phyloP scores from a whole-genome alignment of 306 rosid genomes.

The Cicer chorassanicum region DNA sequence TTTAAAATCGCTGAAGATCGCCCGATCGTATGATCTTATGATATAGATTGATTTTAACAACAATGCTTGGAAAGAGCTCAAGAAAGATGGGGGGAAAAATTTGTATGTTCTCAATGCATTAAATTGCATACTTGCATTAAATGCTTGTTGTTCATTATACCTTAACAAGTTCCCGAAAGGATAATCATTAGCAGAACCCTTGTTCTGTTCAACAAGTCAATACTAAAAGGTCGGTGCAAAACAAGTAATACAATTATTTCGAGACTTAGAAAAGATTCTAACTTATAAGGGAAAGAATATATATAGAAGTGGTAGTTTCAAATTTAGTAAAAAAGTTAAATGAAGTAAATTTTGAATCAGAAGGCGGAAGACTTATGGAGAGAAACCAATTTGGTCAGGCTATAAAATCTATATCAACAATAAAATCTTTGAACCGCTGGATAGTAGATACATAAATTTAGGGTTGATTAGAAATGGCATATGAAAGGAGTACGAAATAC shows the following conservation, averaged over 20 bases:
- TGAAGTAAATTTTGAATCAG: constrained; percentile 10
- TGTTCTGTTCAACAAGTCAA: constrained; percentile 9
- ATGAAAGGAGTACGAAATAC: constrained; percentile 8
- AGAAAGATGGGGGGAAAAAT: not conserved
- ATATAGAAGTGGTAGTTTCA: constrained; percentile 34
- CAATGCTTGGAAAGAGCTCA: constrained; percentile 2
- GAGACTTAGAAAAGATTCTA: constrained; percentile 16
- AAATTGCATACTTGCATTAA: constrained; percentile 5
- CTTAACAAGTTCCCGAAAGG: not conserved
- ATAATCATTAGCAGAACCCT: constrained; percentile 12
- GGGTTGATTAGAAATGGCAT: constrained; percentile 26
- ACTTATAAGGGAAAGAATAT: constrained; percentile 4
- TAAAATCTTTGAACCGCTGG: not conserved
- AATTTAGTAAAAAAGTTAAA: constrained; percentile 1
- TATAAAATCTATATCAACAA: not conserved
- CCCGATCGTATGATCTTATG: too few species aligned
- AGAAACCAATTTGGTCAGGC: constrained; percentile 17
- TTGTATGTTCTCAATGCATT: constrained; percentile 2
- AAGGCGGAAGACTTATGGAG: constrained; percentile 9
- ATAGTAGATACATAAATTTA: not conserved
- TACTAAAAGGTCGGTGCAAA: constrained; percentile 30
- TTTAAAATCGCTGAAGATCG: too few species aligned
- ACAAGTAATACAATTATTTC: constrained; percentile 20
- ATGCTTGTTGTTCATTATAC: constrained; percentile 7
- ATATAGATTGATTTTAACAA: too few species aligned